Evolutionary conservation across 192 early-diverging fungal species (phyloP).

Genomic region (Coemansia sp.): DNA sequence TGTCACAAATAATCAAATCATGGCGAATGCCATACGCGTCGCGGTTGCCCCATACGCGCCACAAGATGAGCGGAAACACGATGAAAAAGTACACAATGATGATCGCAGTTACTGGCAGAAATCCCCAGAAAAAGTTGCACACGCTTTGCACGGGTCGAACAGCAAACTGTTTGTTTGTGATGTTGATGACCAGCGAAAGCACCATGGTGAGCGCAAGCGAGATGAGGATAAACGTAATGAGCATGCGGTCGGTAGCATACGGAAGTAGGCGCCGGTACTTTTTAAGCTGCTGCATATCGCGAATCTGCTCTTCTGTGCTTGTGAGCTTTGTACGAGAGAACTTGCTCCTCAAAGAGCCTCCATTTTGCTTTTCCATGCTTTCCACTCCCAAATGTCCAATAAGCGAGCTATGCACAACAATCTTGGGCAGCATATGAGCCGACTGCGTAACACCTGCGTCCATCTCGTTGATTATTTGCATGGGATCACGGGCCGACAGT

Average conservation of each 20-base stretch:
- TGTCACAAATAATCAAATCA: constrained; percentile 57
- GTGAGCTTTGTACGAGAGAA: not conserved
- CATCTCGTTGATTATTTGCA: not conserved
- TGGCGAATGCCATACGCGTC: constrained; percentile 62
- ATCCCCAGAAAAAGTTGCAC: constrained; percentile 31
- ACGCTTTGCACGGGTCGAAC: constrained; percentile 15
- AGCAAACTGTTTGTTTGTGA: constrained; percentile 32
- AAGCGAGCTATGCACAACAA: not conserved
- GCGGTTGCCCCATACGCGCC: constrained; percentile 45
- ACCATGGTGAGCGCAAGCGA: not conserved
- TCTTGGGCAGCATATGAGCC: not conserved
- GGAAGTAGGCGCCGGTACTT: constrained; percentile 27
- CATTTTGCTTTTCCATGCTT: too few relatives aligned
- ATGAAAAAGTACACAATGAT: constrained; percentile 47
- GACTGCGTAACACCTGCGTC: not conserved
- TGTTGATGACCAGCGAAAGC: constrained; percentile 23
- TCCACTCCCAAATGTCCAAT: not conserved
- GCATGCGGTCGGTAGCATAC: constrained; percentile 25
- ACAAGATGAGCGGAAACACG: constrained; percentile 54
- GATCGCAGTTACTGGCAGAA: constrained; percentile 19
- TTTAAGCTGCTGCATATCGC: constrained; percentile 17
- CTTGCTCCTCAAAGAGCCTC: not conserved
- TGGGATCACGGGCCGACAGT: constrained; percentile 4
- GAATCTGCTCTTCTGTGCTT: constrained; percentile 5
- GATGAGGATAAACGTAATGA: constrained; percentile 17